Conservation (phyloP, 176 grass and related monocot species). For the Triticum dicoccoides region DNA sequence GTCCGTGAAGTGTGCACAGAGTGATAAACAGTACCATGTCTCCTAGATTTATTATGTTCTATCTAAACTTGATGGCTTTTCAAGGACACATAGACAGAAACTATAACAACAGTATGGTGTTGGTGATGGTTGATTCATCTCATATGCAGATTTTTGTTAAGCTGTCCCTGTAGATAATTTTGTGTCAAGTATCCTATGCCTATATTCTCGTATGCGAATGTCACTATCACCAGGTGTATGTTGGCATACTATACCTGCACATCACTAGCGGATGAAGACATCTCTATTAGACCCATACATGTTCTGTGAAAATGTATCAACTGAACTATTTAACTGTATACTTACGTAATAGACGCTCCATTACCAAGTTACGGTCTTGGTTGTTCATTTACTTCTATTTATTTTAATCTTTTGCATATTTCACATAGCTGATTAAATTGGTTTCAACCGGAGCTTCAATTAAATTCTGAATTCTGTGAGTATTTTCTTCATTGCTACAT, state of each 20-base stretch:
- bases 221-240: not conserved
- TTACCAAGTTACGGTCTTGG: not conserved
- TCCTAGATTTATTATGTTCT: not conserved
- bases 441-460: not conserved
- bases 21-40: not conserved
- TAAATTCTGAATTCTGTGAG: slow-evolving; percentile 1
- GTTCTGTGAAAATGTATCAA: slow-evolving; percentile 15
- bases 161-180: not conserved
- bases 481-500: slow-evolving; percentile 13
- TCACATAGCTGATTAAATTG: slow-evolving; percentile 2
- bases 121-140: not conserved
- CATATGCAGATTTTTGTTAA: slow-evolving; percentile 8
- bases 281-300: not conserved
- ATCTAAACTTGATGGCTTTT: not conserved
- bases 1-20: not conserved
- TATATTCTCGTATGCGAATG: slow-evolving; percentile 16
- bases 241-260: too few relatives aligned
- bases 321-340: not conserved
- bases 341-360: slow-evolving; percentile 10
- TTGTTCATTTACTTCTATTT: slow-evolving; percentile 6
- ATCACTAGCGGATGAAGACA: not conserved
- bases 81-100: not conserved
- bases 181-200: not conserved
- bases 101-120: not conserved
- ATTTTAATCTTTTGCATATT: not conserved